Conservation (phyloP, 2,329 filamentous ascomycete genomes). For the Xylariales sp. region DNA sequence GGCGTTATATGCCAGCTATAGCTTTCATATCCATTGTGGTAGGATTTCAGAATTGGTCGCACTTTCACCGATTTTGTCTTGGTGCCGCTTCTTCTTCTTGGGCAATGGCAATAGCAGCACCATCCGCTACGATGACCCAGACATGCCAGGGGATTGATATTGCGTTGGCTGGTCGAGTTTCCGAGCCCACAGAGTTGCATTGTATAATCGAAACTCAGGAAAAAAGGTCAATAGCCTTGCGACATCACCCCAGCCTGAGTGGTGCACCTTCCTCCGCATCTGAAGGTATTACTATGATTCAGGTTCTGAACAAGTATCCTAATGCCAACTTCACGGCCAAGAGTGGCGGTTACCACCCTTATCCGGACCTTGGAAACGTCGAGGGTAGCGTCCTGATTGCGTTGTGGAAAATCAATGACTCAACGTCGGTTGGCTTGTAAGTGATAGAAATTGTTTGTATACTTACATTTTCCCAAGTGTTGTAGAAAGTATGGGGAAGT, state of each 20-base stretch:
- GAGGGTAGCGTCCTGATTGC: slow-evolving; percentile 32
- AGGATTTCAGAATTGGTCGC: too few species aligned
- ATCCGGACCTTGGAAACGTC: slow-evolving; percentile 28
- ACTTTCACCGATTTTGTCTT: neutral
- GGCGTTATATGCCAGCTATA: too few species aligned
- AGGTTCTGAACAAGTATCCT: slow-evolving; percentile 24
- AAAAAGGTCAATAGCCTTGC: slow-evolving; percentile 30
- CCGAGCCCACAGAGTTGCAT: slow-evolving; percentile 4
- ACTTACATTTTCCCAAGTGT: too few species aligned
- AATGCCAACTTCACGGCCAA: slow-evolving; percentile 31
- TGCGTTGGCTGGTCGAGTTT: slow-evolving; percentile 9
- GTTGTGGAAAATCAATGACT: slow-evolving; percentile 28
- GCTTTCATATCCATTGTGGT: too few species aligned
- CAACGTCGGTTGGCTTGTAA: slow-evolving; percentile 31
- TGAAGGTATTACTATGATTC: slow-evolving; percentile 29
- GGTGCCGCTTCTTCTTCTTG: neutral
- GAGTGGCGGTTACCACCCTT: slow-evolving; percentile 35
- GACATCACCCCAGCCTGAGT: slow-evolving; percentile 31
- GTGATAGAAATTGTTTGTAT: too few species aligned
- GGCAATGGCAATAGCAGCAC: neutral
- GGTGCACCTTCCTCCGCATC: slow-evolving; percentile 27
- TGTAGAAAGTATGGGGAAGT: too few species aligned
- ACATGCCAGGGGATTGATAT: slow-evolving; percentile 13
- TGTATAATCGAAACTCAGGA: slow-evolving; percentile 9
- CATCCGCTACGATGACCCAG: slow-evolving; percentile 8